Evolutionary conservation across 2,329 filamentous ascomycete genomes (phyloP).

Genomic region (Aureobasidium musti): DNA sequence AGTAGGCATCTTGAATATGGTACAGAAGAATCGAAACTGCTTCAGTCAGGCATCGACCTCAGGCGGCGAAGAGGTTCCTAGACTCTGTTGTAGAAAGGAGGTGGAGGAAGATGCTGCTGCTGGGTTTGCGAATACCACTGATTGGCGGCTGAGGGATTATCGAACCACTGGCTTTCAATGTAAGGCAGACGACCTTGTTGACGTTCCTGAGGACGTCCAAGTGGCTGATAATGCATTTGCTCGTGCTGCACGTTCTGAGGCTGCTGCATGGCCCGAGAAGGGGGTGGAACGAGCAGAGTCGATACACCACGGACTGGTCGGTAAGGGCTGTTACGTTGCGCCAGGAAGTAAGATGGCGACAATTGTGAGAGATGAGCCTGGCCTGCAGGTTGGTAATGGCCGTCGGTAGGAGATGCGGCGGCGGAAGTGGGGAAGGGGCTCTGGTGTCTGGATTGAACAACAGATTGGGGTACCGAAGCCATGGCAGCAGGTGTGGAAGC

Average conservation of each 20-base stretch:
- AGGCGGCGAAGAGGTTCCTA: not conserved
- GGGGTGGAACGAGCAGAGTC: slow-evolving; percentile 85
- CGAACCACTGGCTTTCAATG: slow-evolving; percentile 43
- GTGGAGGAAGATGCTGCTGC: slow-evolving; percentile 10
- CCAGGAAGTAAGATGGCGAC: slow-evolving; percentile 84
- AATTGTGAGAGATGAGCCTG: slow-evolving; percentile 57
- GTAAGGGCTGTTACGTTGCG: slow-evolving; percentile 88
- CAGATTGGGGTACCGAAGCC: slow-evolving; percentile 30
- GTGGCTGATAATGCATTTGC: slow-evolving; percentile 55
- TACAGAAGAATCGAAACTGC: slow-evolving; percentile 23
- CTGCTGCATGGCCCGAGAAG: slow-evolving; percentile 71
- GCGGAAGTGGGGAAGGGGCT: slow-evolving; percentile 58
- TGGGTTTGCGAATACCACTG: slow-evolving; percentile 27
- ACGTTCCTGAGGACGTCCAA: slow-evolving; percentile 51
- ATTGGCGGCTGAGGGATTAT: slow-evolving; percentile 29
- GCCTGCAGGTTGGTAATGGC: slow-evolving; percentile 50
- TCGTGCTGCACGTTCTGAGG: slow-evolving; percentile 48
- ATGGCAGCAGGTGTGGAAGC: slow-evolving; percentile 32
- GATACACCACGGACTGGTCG: slow-evolving; percentile 86
- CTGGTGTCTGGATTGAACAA: slow-evolving; percentile 51
- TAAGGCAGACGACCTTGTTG: slow-evolving; percentile 50
- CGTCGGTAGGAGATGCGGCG: slow-evolving; percentile 68
- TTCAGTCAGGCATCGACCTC: not conserved
- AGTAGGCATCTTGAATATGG: slow-evolving; percentile 18
- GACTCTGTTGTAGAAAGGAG: slow-evolving; percentile 22